A percentile compares a stretch with the other conserved stretches of the same genome.
Evolutionary conservation across 1,284 basidiomycete species (phyloP).

Genomic region (Porphyrellus sp.): DNA sequence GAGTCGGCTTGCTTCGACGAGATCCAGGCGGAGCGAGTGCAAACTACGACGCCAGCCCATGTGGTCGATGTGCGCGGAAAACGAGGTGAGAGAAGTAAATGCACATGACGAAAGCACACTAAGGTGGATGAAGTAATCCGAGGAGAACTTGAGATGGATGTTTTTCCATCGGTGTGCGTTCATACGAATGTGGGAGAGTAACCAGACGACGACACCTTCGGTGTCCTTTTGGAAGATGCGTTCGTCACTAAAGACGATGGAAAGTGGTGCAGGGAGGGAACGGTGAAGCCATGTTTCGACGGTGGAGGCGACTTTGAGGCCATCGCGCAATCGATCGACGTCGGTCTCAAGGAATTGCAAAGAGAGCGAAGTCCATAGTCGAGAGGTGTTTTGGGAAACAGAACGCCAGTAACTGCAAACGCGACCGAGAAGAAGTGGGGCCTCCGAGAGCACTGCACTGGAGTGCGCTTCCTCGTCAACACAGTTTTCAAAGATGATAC

Average conservation of each 20-base stretch:
- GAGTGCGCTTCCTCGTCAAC: constrained; percentile 7
- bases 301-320: constrained; percentile 10
- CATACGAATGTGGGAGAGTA: constrained; percentile 20
- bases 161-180: constrained; percentile 26
- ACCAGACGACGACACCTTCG: constrained; percentile 19
- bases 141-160: constrained; percentile 28
- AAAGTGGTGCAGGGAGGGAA: constrained; percentile 24
- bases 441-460: constrained; percentile 5
- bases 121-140: constrained; percentile 26
- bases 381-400: constrained; percentile 11
- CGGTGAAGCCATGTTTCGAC: constrained; percentile 25
- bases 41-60: constrained; percentile 30
- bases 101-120: constrained; percentile 20
- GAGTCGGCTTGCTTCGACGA: constrained; percentile 17
- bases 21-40: constrained; percentile 24
- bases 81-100: constrained; percentile 24
- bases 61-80: constrained; percentile 28
- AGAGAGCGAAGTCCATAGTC: constrained; percentile 27
- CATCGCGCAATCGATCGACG: constrained; percentile 25
- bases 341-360: constrained; percentile 24
- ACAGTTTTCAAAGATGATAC: constrained; percentile 27
- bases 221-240: constrained; percentile 29
- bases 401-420: constrained; percentile 28
- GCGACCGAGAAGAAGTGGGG: constrained; percentile 23
- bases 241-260: constrained; percentile 26